These are phyloP conservation scores for Schoenoplectus triqueter DNA, from an alignment of 202 grass and related monocot genomes.

Conservation along the genomic window DNA sequence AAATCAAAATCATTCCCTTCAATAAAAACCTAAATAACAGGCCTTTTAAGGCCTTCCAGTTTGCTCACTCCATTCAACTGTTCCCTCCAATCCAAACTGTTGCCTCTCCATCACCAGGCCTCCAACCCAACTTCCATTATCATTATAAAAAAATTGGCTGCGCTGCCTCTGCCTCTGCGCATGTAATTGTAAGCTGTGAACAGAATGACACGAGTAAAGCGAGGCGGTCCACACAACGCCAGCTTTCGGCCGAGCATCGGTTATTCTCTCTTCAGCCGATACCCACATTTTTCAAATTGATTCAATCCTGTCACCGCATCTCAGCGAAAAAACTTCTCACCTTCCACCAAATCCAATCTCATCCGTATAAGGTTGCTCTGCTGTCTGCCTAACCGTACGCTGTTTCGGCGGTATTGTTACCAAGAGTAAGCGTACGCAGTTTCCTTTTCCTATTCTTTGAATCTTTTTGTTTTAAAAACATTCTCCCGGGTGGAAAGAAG, in stretches of 20 bases:
- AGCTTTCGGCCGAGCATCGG: slow-evolving; percentile 17
- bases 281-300: slow-evolving; percentile 35
- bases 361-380: not conserved
- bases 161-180: not conserved
- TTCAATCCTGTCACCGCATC: slow-evolving; percentile 12
- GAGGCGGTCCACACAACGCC: slow-evolving; percentile 27
- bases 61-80: not conserved
- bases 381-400: not conserved
- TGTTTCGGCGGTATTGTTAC: not conserved
- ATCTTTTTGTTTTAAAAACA: slow-evolving; percentile 41
- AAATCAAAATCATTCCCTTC: not conserved
- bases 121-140: not conserved
- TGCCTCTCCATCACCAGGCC: not conserved
- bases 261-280: slow-evolving; percentile 8
- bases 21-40: not conserved
- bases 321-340: not conserved
- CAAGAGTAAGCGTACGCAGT: not conserved
- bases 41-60: not conserved
- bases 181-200: not conserved
- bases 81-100: not conserved
- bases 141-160: not conserved
- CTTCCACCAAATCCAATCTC: not conserved
- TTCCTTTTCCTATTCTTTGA: slow-evolving; percentile 32
- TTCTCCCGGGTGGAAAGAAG: slow-evolving; percentile 39
- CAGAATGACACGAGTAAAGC: slow-evolving; percentile 29